Evolutionary conservation across 805 yeast genomes (phyloP), one percentile per base, ranked within the genome.

Genomic region (Starmera quercuum): DNA sequence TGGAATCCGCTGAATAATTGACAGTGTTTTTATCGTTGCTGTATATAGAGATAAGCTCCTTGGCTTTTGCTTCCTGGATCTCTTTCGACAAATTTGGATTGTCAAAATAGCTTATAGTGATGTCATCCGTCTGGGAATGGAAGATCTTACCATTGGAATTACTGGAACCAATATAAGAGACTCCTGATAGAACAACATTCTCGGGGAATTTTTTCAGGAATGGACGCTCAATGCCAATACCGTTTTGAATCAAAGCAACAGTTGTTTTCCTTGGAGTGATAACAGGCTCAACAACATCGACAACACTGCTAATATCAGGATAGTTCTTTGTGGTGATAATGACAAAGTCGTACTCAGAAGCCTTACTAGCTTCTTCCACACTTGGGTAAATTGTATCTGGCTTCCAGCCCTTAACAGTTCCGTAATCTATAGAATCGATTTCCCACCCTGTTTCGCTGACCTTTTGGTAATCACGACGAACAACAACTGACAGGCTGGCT

Each of bases 351-450:
- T 71, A 54, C 35, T 58, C 55, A n/a, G n/a, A n/a, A 40, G 35
- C 81, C 47, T 52, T 46, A 11, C 49, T 45, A 1, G 80, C 80
- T 7, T 64, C 71, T 3, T 67, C 66, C 0, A 71, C 63, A 16
- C 62, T 53, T 12, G 58, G 64, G 38, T 39, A 69, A 24, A 61
- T 61, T 42, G 72, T 69, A 48, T 80, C 54, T 2, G 90, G 90
- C 41, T 58, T 66, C 76, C 79, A 82, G 26, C 54, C 46, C 13
- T 58, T 47, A 27, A 78, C 45, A 6, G 56, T 40, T 9, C 90
- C 88, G 48, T 81, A 78, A 42, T 77, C 82, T 23, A 64, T 55
- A 0, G 86, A 79, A 27, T 74, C 66, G 36, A 82, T 70, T 22
- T 64, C 61, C 53, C 68, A 80, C 1, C 92, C 92, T 2, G 61